Conservation (phyloP, 2,329 filamentous ascomycete genomes). For the Cercospora janseana region DNA sequence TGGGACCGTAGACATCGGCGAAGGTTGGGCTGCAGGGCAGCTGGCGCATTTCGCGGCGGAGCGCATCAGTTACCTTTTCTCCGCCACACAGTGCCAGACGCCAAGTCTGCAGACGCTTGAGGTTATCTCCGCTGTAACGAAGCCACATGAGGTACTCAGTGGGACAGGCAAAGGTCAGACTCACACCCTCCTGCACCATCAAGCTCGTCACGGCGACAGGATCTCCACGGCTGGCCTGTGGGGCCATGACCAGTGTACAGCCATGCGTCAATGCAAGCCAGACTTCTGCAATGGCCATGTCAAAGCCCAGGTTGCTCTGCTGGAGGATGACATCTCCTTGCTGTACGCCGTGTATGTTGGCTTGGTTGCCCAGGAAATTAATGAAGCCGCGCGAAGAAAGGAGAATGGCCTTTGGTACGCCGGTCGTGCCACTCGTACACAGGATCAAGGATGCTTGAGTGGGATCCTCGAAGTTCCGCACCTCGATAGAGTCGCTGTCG, state of each 20-base stretch:
- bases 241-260: conserved; percentile 40
- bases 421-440: conserved; percentile 24
- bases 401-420: conserved; percentile 23
- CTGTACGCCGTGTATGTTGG: conserved; percentile 12
- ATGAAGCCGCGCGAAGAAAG: conserved; percentile 18
- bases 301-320: conserved; percentile 44
- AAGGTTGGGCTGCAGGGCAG: conserved; percentile 11
- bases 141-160: conserved; percentile 42
- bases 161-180: conserved; percentile 42
- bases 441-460: conserved; percentile 17
- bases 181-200: conserved; percentile 41
- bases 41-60: conserved; percentile 12
- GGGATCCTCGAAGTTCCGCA: conserved; percentile 17
- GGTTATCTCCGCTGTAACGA: conserved; percentile 14
- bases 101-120: conserved; percentile 29
- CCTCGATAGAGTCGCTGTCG: background rate
- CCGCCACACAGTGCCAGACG: conserved; percentile 37
- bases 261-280: conserved; percentile 41
- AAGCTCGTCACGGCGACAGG: conserved; percentile 38
- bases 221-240: conserved; percentile 37
- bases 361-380: conserved; percentile 18
- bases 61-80: conserved; percentile 29
- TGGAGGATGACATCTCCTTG: conserved; percentile 38
- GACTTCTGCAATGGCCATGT: conserved; percentile 44
- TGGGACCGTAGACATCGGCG: conserved; percentile 19